Evolutionary conservation across 139 green algal genomes (phyloP).

Genomic region (Closterium sp.): DNA sequence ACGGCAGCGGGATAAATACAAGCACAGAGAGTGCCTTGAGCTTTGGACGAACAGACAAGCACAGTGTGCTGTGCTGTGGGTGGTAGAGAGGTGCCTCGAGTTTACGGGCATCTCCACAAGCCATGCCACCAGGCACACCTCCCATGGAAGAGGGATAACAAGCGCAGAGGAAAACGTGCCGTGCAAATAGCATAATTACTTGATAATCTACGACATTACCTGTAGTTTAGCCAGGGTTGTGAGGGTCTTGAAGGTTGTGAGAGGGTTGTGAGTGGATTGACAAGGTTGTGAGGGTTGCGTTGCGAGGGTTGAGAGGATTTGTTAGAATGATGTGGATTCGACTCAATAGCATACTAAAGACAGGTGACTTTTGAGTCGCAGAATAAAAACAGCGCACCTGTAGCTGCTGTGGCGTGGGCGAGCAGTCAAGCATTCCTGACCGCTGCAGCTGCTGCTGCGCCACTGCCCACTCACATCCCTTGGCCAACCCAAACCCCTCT

Average conservation of each 20-base stretch:
- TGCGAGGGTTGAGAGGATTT: no score
- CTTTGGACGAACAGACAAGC: no score
- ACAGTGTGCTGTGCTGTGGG: no score
- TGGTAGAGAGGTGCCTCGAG: background rate
- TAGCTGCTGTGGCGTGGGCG: background rate
- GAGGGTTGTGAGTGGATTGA: no score
- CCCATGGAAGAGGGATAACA: background rate
- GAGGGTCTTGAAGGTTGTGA: no score
- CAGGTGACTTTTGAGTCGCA: no score
- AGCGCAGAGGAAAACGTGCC: background rate
- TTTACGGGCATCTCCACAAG: background rate
- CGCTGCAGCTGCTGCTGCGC: background rate
- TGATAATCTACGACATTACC: no score
- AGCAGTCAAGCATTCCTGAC: background rate
- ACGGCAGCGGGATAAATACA: background rate
- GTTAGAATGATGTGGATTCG: no score
- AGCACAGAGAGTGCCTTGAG: background rate
- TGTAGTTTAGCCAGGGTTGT: no score
- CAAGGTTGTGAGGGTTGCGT: background rate
- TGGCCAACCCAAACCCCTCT: background rate
- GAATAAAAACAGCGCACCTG: background rate
- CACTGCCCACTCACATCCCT: background rate
- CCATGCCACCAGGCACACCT: background rate
- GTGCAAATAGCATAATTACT: no score
- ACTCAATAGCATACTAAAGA: no score